Evolutionary conservation across 2,329 filamentous ascomycete genomes (phyloP).

Genomic region (Neofusicoccum laricinum): DNA sequence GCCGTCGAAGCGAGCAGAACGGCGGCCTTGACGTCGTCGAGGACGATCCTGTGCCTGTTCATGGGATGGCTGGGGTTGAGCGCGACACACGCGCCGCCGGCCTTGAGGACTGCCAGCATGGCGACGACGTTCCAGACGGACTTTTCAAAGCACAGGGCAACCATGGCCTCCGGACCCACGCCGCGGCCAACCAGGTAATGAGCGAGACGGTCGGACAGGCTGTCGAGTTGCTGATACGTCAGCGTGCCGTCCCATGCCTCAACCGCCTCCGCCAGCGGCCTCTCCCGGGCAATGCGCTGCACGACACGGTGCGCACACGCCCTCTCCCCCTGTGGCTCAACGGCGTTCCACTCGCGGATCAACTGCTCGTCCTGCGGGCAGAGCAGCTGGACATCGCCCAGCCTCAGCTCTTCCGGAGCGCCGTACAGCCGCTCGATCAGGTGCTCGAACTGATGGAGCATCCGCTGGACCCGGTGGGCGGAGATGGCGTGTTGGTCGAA

Average conservation of each 20-base stretch:
- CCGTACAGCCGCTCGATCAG: background rate
- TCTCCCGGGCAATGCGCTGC: no score
- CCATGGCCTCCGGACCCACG: conserved; percentile 34
- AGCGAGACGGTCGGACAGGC: conserved; percentile 26
- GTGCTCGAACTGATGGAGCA: background rate
- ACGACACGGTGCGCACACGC: no score
- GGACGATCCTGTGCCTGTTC: no score
- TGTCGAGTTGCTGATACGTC: conserved; percentile 30
- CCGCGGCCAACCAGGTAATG: conserved; percentile 29
- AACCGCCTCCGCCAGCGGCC: no score
- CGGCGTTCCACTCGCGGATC: no score
- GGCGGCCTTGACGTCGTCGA: no score
- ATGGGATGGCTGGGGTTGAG: conserved; percentile 32
- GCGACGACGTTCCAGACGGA: conserved; percentile 33
- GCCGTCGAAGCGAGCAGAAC: no score
- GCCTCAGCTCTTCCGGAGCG: no score
- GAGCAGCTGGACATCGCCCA: no score
- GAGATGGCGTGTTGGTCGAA: background rate
- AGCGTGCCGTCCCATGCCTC: conserved; percentile 32
- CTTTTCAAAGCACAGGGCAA: conserved; percentile 41
- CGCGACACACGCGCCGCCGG: conserved; percentile 35
- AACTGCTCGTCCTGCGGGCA: no score
- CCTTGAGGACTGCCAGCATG: conserved; percentile 37
- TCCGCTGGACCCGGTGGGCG: background rate
- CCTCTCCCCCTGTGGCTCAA: no score